Evolutionary conservation across 2,329 filamentous ascomycete genomes (phyloP).

Genomic region (Amauroascus verrucosus): DNA sequence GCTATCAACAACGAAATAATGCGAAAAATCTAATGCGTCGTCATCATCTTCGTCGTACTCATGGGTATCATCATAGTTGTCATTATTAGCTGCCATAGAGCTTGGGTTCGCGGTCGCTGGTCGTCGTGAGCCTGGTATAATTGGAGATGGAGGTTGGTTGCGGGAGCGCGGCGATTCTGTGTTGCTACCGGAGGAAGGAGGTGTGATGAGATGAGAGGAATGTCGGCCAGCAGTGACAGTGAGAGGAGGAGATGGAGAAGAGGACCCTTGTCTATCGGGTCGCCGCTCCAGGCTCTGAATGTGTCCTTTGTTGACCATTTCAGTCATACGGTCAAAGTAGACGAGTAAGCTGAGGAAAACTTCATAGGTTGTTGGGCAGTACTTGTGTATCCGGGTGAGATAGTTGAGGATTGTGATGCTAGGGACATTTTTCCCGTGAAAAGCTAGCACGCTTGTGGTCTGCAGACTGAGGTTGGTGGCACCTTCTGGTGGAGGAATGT

Average conservation of each 20-base stretch:
- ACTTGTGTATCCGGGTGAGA: slow-evolving; percentile 91
- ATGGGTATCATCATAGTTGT: not conserved
- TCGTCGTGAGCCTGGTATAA: not conserved
- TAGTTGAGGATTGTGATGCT: slow-evolving; percentile 97
- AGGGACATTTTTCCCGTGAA: slow-evolving; percentile 95
- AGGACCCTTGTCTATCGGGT: slow-evolving; percentile 16
- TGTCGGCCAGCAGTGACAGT: slow-evolving; percentile 17
- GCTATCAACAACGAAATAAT: slow-evolving; percentile 92
- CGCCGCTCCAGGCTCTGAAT: slow-evolving; percentile 14
- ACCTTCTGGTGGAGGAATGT: slow-evolving; percentile 52
- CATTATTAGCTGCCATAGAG: slow-evolving; percentile 1
- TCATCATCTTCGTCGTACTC: slow-evolving; percentile 9
- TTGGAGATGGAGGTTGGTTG: slow-evolving; percentile 4
- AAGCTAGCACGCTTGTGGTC: slow-evolving; percentile 72
- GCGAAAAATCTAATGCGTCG: slow-evolving; percentile 41
- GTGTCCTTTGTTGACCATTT: slow-evolving; percentile 69
- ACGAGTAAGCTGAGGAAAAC: slow-evolving; percentile 91
- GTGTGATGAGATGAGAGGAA: slow-evolving; percentile 18
- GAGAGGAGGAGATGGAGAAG: slow-evolving; percentile 18
- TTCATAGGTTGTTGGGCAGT: slow-evolving; percentile 96
- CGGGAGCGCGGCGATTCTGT: not conserved
- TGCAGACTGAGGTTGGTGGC: slow-evolving; percentile 50
- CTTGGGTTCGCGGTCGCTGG: not conserved
- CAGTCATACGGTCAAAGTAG: slow-evolving; percentile 98
- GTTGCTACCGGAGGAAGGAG: slow-evolving; percentile 15